Percentiles rank a stretch among this genome's conserved stretches.
These are phyloP conservation scores for Blastosporella zonata DNA, from an alignment of 1,284 basidiomycete species.

Conservation along the genomic window DNA sequence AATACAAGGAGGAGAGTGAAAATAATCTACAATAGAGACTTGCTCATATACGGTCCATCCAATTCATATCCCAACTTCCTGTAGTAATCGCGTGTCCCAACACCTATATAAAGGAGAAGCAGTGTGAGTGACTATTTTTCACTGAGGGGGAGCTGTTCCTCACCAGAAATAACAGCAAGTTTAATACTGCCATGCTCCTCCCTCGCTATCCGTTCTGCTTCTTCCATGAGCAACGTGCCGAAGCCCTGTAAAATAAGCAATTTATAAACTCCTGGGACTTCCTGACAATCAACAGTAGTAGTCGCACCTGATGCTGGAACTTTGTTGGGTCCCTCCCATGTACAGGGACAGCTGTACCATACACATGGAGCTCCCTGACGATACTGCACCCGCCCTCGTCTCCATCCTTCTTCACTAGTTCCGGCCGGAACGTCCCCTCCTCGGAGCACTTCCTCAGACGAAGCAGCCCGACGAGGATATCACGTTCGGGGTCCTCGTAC, in stretches of 20 bases:
- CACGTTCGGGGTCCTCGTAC: conserved; percentile 96
- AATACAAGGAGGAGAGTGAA: not conserved
- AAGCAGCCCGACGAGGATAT: conserved; percentile 94
- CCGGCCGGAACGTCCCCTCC: conserved; percentile 94
- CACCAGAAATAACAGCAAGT: conserved; percentile 93
- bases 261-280: conserved; percentile 3
- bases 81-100: conserved; percentile 95
- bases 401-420: conserved; percentile 71
- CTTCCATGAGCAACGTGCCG: conserved; percentile 97
- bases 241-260: conserved; percentile 63
- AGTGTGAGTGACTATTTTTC: conserved; percentile 1
- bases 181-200: conserved; percentile 96
- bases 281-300: conserved; percentile 1
- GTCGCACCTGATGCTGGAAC: conserved; percentile 86
- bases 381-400: conserved; percentile 87
- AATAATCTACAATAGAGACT: conserved; percentile 47
- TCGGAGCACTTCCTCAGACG: conserved; percentile 94
- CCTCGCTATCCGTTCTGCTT: conserved; percentile 96
- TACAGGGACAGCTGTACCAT: conserved; percentile 96
- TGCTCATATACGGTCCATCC: conserved; percentile 98
- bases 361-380: conserved; percentile 97
- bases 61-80: conserved; percentile 89
- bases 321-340: conserved; percentile 97
- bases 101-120: conserved; percentile 45
- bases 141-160: conserved; percentile 23